These are phyloP conservation scores for Candida nitratophila DNA, from an alignment of 805 yeast species.

Conservation along the genomic window DNA sequence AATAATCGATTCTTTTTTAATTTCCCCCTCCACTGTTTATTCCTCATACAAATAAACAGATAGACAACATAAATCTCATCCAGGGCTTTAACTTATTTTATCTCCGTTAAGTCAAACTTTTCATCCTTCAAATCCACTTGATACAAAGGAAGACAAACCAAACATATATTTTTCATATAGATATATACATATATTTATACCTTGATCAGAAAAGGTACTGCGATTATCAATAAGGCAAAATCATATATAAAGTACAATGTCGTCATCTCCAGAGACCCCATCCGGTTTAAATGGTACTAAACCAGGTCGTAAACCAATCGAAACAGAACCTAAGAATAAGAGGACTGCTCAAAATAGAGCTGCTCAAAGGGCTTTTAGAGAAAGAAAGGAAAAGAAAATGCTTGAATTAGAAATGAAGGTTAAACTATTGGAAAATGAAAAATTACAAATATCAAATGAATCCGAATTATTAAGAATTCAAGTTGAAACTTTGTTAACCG, in stretches of 20 bases:
- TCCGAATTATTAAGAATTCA: constrained; percentile 68
- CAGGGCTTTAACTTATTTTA: no score
- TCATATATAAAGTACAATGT: neutral
- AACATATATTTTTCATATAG: no score
- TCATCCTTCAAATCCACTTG: no score
- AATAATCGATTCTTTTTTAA: no score
- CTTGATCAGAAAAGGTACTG: no score
- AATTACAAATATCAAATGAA: constrained; percentile 61
- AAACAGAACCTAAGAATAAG: constrained; percentile 69
- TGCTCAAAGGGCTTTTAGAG: constrained; percentile 96
- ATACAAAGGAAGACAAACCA: no score
- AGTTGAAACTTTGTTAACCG: constrained; percentile 65
- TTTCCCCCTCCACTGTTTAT: no score
- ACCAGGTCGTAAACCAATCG: constrained; percentile 79
- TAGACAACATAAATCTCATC: no score
- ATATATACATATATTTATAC: no score
- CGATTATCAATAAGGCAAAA: neutral
- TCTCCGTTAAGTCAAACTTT: no score
- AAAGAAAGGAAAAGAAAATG: constrained; percentile 84
- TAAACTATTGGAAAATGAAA: constrained; percentile 60
- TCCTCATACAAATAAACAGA: no score
- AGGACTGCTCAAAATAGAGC: constrained; percentile 96
- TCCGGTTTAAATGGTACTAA: constrained; percentile 22
- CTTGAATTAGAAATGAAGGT: constrained; percentile 81
- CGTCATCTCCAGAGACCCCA: neutral